phyloP scores from a whole-genome alignment of 768 basidiomycete genomes.

The Auriscalpium microsporum region DNA sequence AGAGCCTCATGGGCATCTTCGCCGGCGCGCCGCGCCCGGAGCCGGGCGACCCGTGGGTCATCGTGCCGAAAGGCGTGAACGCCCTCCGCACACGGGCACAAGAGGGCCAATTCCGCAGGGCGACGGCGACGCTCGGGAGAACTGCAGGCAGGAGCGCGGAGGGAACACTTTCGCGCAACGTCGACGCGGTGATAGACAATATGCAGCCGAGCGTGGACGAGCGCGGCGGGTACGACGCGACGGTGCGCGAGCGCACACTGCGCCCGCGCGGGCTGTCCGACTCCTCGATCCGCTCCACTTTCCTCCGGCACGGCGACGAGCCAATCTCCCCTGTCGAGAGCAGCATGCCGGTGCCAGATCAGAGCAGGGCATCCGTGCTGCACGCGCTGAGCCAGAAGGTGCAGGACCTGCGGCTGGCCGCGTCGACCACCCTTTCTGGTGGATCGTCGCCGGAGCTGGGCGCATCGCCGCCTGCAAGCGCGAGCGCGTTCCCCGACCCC shows the following conservation, averaged over 20 bases:
- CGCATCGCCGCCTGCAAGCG: conserved; percentile 1
- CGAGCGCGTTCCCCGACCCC: background rate
- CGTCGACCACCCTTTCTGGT: conserved; percentile 23
- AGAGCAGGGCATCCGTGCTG: conserved; percentile 22
- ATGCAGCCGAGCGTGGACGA: conserved; percentile 31
- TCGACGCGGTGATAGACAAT: conserved; percentile 15
- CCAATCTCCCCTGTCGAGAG: background rate
- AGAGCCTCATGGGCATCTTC: conserved; percentile 77
- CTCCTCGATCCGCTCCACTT: conserved; percentile 87
- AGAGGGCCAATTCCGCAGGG: conserved; percentile 5
- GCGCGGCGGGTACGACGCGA: conserved; percentile 33
- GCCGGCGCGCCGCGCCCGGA: conserved; percentile 68
- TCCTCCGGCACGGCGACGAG: conserved; percentile 46
- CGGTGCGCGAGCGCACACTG: conserved; percentile 60
- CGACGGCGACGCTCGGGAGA: conserved; percentile 9
- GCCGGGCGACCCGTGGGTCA: conserved; percentile 62
- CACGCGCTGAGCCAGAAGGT: conserved; percentile 25
- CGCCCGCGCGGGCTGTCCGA: conserved; percentile 81
- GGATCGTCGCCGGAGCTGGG: conserved; percentile 6
- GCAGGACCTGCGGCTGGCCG: conserved; percentile 22
- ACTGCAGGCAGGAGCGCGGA: background rate
- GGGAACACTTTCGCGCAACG: conserved; percentile 4
- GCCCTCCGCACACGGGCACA: background rate
- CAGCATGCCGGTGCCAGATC: background rate
- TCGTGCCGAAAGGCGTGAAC: conserved; percentile 35